Base-by-base conservation (phyloP, 2,329 filamentous ascomycete species). In the Neofusicoccum sp. region DNA sequence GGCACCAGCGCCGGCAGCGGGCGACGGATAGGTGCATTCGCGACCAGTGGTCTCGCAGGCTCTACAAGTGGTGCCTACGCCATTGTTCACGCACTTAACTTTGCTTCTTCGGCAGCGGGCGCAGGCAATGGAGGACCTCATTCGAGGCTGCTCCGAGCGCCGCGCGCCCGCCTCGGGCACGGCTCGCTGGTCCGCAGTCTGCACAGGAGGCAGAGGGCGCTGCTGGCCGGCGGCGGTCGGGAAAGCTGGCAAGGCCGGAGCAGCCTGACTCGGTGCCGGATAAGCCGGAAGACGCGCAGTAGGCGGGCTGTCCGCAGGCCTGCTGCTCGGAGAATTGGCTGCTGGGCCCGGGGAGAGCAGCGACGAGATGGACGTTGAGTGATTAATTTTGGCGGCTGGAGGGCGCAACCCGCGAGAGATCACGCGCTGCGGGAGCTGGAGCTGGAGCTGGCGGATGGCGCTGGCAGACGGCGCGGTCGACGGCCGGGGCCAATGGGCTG, bases 31-130 rank as follows among this genome's bases (percentile, higher is more conserved):
- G 63, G 84, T 83, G 71, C 91, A 95, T 62, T 90, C 84, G 70
- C 89, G 84, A 45, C 87, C 86, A 54, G 85, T 85, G 62, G 86
- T 86, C 70, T 88, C 84, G 72, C 91, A 96, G 11, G 86, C 86
- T 64, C 89, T 86, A 77, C 91, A 96, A 14, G 84, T 85, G 14
- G 86, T 87, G 63, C 84, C 84, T 61, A 87, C 84, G 63, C 89
- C 89, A 66, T 84, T 83, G 75, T 95, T 95, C 73, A 91, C 86
- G 77, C 91, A 96, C 76, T 93, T 93, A 71, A 93, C 90, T 76
- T 95, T 96, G 71, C 89, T 91, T 68, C 86, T 85, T 61, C 90
- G 84, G 71, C 90, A 93, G 64, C 86, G 82, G 63, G 85, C 80
- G 75, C 90, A 95, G 49, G 90, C 90, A 70, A 93, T 91, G 69